A percentile compares a stretch with the other conserved stretches of the same genome.
These are phyloP conservation scores for Fennellomyces sp. DNA, from an alignment of 371 early-diverging fungal species.

Conservation along the genomic window DNA sequence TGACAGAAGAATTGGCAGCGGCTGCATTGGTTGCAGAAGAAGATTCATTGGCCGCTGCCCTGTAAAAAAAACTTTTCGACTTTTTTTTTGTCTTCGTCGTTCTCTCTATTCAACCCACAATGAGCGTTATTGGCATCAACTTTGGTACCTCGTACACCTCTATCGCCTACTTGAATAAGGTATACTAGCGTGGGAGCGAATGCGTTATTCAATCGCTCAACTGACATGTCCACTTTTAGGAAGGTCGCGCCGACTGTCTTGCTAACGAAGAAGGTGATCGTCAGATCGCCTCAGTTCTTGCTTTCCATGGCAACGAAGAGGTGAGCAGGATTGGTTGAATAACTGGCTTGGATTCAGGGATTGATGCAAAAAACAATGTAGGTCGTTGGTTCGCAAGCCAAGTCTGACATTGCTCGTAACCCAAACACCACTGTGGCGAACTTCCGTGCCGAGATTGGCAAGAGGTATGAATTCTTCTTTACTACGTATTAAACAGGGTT, in stretches of 20 bases:
- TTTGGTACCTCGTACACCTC: conserved; percentile 91
- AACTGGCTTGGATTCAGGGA: background rate
- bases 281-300: conserved; percentile 90
- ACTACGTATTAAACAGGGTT: background rate
- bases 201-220: conserved; percentile 16
- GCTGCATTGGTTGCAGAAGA: too few relatives aligned
- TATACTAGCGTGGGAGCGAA: conserved; percentile 24
- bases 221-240: conserved; percentile 70
- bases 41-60: too few relatives aligned
- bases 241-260: conserved; percentile 87
- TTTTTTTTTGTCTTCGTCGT: too few relatives aligned
- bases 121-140: conserved; percentile 88
- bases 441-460: conserved; percentile 87
- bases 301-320: conserved; percentile 91
- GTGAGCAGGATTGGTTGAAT: conserved; percentile 28
- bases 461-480: conserved; percentile 52
- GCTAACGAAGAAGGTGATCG: conserved; percentile 98
- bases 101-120: too few relatives aligned
- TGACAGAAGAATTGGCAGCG: too few relatives aligned
- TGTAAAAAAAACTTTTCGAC: too few relatives aligned
- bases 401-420: conserved; percentile 88
- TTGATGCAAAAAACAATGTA: conserved; percentile 20
- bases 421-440: conserved; percentile 85
- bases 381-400: conserved; percentile 93
- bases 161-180: conserved; percentile 86